A percentile compares a stretch with the other conserved stretches of the same genome.
phyloP scores from a whole-genome alignment of 2,329 filamentous ascomycete species.

The Aspergillus sp. region DNA sequence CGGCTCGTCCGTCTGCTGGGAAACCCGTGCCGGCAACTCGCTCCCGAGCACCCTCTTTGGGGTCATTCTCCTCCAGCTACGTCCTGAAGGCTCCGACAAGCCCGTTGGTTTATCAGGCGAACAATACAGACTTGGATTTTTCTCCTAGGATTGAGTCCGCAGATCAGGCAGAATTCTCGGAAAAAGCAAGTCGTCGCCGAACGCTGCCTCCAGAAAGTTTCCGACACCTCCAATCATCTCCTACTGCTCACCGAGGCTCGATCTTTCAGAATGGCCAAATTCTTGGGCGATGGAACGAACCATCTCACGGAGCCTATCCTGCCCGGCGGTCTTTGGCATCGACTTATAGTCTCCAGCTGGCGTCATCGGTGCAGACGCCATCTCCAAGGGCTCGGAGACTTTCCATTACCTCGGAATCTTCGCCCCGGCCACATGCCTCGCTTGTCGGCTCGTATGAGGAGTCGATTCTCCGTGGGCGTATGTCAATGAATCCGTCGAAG shows the following conservation, averaged over 20 bases:
- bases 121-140: constrained; percentile 73
- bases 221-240: constrained; percentile 48
- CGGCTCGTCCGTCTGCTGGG: constrained; percentile 24
- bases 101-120: constrained; percentile 84
- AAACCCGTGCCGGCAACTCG: constrained; percentile 19
- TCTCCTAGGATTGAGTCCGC: constrained; percentile 54
- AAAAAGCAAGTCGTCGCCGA: constrained; percentile 62
- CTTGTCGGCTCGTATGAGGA: constrained; percentile 99
- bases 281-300: constrained; percentile 57
- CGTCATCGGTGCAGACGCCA: constrained; percentile 43
- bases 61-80: constrained; percentile 76
- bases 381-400: constrained; percentile 56
- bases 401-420: constrained; percentile 71
- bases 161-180: constrained; percentile 48
- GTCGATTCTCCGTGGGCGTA: constrained; percentile 88
- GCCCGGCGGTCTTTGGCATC: constrained; percentile 73
- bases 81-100: constrained; percentile 86
- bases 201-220: constrained; percentile 67
- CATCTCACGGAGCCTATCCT: constrained; percentile 75
- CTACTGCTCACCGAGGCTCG: constrained; percentile 32
- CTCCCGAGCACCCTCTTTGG: constrained; percentile 60
- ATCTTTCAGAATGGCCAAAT: constrained; percentile 46
- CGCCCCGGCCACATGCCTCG: constrained; percentile 81
- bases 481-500: constrained; percentile 94
- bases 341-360: constrained; percentile 50